Evolutionary conservation across 169 alveolate species (phyloP).

Genomic region (Plasmodium reichenowi): DNA sequence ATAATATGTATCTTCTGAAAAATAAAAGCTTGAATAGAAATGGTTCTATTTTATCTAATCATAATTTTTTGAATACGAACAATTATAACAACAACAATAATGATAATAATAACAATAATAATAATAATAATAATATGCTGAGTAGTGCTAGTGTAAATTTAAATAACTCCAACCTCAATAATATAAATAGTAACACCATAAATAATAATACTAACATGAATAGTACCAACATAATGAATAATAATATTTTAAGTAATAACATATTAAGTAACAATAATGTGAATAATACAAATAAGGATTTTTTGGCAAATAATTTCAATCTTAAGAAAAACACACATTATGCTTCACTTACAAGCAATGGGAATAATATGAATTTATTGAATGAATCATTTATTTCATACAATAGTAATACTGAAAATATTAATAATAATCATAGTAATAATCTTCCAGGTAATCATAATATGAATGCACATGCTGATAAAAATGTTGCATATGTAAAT

Average conservation of each 20-base stretch:
- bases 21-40: background rate
- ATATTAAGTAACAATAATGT: background rate
- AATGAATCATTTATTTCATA: conserved; percentile 21
- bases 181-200: too few species aligned
- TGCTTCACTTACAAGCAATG: conserved; percentile 39
- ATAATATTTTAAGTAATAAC: background rate
- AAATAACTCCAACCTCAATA: too few species aligned
- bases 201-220: too few species aligned
- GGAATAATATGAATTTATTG: conserved; percentile 12
- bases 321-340: conserved; percentile 53
- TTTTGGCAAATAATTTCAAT: conserved; percentile 8
- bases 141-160: too few species aligned
- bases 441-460: conserved; percentile 5
- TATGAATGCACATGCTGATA: conserved; percentile 4
- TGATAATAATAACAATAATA: too few species aligned
- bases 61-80: conserved; percentile 14
- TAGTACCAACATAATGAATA: too few species aligned
- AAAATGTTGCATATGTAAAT: background rate
- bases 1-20: background rate
- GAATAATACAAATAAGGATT: conserved; percentile 11
- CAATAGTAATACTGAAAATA: conserved; percentile 4
- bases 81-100: too few species aligned
- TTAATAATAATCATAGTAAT: background rate
- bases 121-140: too few species aligned
- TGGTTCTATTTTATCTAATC: conserved; percentile 15